These are phyloP conservation scores for Phytopythium oedochilum DNA, from an alignment of 352 stramenopile genomes.

Conservation along the genomic window DNA sequence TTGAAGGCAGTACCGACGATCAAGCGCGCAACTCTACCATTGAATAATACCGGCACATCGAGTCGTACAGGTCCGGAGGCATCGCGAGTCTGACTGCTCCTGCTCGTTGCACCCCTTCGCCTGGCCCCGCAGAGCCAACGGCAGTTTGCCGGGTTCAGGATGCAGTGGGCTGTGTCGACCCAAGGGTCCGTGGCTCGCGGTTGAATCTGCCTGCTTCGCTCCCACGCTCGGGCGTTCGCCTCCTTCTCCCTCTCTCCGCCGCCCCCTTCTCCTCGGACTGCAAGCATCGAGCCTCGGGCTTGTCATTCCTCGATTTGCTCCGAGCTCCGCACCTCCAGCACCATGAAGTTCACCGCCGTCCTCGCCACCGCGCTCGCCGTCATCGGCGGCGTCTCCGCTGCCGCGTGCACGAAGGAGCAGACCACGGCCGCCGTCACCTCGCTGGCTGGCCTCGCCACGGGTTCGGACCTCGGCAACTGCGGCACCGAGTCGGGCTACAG, in stretches of 20 bases:
- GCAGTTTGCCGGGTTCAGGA: background rate
- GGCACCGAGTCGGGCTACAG: conserved; percentile 28
- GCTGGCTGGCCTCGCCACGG: conserved; percentile 16
- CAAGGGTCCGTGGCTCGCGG: no score
- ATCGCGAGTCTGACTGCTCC: no score
- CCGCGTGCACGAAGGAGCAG: conserved; percentile 15
- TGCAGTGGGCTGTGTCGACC: background rate
- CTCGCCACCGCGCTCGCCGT: conserved; percentile 17
- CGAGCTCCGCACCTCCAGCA: conserved; percentile 7
- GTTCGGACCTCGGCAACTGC: conserved; percentile 16
- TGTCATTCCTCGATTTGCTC: conserved; percentile 29
- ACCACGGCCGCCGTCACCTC: conserved; percentile 15
- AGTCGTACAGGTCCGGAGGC: no score
- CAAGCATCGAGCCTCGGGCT: background rate
- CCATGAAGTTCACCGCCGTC: conserved; percentile 29
- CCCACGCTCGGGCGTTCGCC: background rate
- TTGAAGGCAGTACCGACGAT: no score
- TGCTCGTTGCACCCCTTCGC: no score
- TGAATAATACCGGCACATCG: no score
- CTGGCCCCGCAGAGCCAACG: no score
- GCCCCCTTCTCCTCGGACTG: background rate
- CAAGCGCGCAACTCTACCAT: no score
- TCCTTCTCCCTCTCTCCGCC: background rate
- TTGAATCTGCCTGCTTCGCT: background rate
- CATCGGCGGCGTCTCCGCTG: conserved; percentile 21